phyloP scores from a whole-genome alignment of 306 rosid species.

The Notholithocarpus densiflorus region DNA sequence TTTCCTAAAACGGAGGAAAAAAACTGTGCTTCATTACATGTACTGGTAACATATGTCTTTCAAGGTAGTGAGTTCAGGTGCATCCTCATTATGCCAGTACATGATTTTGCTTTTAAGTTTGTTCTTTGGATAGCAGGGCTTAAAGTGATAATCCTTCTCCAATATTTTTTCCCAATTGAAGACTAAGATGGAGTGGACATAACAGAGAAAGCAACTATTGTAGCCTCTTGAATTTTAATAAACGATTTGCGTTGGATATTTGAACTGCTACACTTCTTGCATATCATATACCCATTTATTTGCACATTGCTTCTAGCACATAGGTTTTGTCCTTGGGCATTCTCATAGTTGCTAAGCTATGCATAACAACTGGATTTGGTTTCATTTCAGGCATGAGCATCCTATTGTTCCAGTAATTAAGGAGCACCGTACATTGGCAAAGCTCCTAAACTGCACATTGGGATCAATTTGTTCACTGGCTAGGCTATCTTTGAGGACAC shows the following conservation, averaged over 20 bases:
- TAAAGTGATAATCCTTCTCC: not conserved
- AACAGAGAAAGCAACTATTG: not conserved
- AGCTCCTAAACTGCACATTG: conserved; percentile 83
- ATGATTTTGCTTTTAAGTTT: not conserved
- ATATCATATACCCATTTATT: not conserved
- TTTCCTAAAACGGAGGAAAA: not conserved
- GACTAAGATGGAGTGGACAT: not conserved
- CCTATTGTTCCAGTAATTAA: conserved; percentile 90
- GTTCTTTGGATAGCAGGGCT: not conserved
- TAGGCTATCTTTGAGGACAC: conserved; percentile 64
- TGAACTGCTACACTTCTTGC: not conserved
- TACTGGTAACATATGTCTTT: not conserved
- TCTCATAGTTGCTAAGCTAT: conserved; percentile 3
- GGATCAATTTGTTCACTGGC: conserved; percentile 90
- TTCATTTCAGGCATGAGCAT: conserved; percentile 84
- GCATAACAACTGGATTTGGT: conserved; percentile 4
- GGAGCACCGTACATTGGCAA: conserved; percentile 89
- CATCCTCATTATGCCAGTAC: not conserved
- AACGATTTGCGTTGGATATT: not conserved
- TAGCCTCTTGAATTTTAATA: not conserved
- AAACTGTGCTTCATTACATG: not conserved
- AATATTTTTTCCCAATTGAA: not conserved
- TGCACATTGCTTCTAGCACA: not conserved
- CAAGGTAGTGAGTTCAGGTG: not conserved
- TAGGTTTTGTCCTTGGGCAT: not conserved